Percentiles rank a stretch among this genome's conserved stretches.
phyloP scores from a whole-genome alignment of 2,329 filamentous ascomycete species.

The Sporothrix brunneoviolacea region DNA sequence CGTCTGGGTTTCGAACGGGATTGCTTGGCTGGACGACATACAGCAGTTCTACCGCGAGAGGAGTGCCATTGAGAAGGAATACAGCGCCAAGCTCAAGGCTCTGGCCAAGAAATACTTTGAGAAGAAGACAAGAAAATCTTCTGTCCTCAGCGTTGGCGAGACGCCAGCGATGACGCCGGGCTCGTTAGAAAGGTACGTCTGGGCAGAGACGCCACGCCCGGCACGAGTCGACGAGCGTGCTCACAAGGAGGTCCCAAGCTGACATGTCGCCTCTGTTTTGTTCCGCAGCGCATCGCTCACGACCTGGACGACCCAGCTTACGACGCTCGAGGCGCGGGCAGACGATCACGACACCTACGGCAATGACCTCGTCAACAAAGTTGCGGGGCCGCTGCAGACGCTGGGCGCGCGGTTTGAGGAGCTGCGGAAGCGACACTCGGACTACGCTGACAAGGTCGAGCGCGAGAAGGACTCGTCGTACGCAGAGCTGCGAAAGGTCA shows the following conservation, averaged over 20 bases:
- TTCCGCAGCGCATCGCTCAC: slow-evolving; percentile 93
- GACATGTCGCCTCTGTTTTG: too few relatives aligned
- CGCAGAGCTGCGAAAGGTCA: slow-evolving; percentile 78
- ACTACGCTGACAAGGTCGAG: slow-evolving; percentile 83
- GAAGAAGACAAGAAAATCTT: slow-evolving; percentile 82
- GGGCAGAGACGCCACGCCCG: too few relatives aligned
- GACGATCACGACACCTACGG: slow-evolving; percentile 83
- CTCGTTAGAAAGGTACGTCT: slow-evolving; percentile 90
- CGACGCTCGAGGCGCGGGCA: slow-evolving; percentile 79
- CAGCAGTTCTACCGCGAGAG: slow-evolving; percentile 96
- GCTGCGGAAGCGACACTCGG: slow-evolving; percentile 80
- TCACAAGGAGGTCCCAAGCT: too few relatives aligned
- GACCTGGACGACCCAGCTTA: slow-evolving; percentile 92
- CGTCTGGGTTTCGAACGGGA: slow-evolving; percentile 82
- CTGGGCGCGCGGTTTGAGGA: slow-evolving; percentile 76
- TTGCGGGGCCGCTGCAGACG: slow-evolving; percentile 80
- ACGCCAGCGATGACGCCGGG: slow-evolving; percentile 89
- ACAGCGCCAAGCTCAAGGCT: slow-evolving; percentile 77
- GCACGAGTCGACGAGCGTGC: too few relatives aligned
- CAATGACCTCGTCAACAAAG: slow-evolving; percentile 66
- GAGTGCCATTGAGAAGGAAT: slow-evolving; percentile 92
- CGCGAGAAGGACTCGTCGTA: slow-evolving; percentile 83
- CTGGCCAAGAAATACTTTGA: slow-evolving; percentile 96
- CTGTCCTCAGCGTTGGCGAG: slow-evolving; percentile 79
- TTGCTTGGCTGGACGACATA: slow-evolving; percentile 92